Conservation (phyloP, 2,329 filamentous ascomycete genomes). For the Alternaria viburni region DNA sequence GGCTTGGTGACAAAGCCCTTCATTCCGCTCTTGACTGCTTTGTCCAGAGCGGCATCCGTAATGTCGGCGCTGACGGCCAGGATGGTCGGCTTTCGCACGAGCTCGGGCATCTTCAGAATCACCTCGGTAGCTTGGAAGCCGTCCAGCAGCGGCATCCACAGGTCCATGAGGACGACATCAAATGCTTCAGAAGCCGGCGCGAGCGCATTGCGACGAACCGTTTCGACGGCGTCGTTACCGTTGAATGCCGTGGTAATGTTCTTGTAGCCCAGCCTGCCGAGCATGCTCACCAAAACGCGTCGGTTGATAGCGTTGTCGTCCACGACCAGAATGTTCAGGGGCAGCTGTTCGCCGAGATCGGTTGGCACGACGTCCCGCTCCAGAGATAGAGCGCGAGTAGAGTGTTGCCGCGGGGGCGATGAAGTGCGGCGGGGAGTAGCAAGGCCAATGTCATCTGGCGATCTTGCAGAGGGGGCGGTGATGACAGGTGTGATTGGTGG, state of each 20-base stretch:
- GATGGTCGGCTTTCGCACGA: constrained; percentile 51
- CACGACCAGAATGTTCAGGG: constrained; percentile 71
- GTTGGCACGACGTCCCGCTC: constrained; percentile 25
- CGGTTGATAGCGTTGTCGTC: constrained; percentile 78
- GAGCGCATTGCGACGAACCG: constrained; percentile 57
- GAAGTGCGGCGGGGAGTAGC: constrained; percentile 37
- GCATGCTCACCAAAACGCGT: constrained; percentile 69
- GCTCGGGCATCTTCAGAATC: constrained; percentile 61
- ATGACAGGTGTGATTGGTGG: constrained; percentile 18
- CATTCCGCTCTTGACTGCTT: constrained; percentile 68
- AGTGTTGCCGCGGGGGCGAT: constrained; percentile 33
- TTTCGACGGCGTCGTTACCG: constrained; percentile 69
- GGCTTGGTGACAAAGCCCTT: constrained; percentile 73
- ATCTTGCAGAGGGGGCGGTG: constrained; percentile 14
- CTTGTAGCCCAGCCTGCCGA: constrained; percentile 70
- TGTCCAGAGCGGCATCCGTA: constrained; percentile 66
- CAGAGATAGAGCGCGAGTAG: constrained; percentile 25
- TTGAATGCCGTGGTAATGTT: constrained; percentile 70
- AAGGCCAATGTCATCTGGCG: constrained; percentile 22
- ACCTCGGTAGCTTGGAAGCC: constrained; percentile 71
- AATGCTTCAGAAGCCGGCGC: constrained; percentile 50
- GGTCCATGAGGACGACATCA: constrained; percentile 73
- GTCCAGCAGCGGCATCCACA: constrained; percentile 79
- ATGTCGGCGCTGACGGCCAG: constrained; percentile 72
- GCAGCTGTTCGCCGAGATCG: constrained; percentile 64